Percentiles rank a stretch among this genome's conserved stretches.
Conservation (phyloP, 345 rosid genomes). For the Arabidopsis arenosa region DNA sequence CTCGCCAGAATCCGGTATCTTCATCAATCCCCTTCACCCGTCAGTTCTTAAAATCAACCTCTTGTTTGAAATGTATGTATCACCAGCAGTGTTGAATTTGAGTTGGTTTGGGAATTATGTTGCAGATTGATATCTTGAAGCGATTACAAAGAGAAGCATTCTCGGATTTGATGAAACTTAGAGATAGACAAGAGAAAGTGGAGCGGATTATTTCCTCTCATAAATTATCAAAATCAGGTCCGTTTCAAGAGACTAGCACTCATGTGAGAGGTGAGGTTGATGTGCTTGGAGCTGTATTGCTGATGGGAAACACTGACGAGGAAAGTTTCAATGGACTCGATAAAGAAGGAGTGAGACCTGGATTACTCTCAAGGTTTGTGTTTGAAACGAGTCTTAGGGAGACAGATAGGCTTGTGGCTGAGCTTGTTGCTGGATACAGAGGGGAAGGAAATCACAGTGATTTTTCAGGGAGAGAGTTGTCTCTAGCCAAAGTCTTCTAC, state of each 20-base stretch:
- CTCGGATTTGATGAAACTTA: slow-evolving; percentile 82
- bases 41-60: neutral
- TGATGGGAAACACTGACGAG: slow-evolving; percentile 55
- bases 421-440: slow-evolving; percentile 62
- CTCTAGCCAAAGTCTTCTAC: slow-evolving; percentile 72
- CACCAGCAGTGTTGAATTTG: neutral
- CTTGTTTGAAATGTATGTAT: neutral
- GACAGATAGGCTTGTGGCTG: slow-evolving; percentile 65
- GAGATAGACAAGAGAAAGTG: slow-evolving; percentile 89
- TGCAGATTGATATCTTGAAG: slow-evolving; percentile 93
- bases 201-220: slow-evolving; percentile 66
- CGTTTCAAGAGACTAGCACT: slow-evolving; percentile 72
- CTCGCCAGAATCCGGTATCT: slow-evolving; percentile 71
- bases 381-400: slow-evolving; percentile 68
- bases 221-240: slow-evolving; percentile 58
- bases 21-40: neutral
- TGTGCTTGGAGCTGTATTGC: slow-evolving; percentile 66
- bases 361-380: slow-evolving; percentile 64
- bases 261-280: slow-evolving; percentile 74
- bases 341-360: slow-evolving; percentile 67
- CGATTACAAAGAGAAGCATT: slow-evolving; percentile 87
- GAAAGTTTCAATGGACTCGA: slow-evolving; percentile 52
- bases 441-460: slow-evolving; percentile 42
- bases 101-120: slow-evolving; percentile 25
- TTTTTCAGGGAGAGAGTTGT: slow-evolving; percentile 54